phyloP scores from a whole-genome alignment of 208 protist genomes.

The Wallacemonas sp. region DNA sequence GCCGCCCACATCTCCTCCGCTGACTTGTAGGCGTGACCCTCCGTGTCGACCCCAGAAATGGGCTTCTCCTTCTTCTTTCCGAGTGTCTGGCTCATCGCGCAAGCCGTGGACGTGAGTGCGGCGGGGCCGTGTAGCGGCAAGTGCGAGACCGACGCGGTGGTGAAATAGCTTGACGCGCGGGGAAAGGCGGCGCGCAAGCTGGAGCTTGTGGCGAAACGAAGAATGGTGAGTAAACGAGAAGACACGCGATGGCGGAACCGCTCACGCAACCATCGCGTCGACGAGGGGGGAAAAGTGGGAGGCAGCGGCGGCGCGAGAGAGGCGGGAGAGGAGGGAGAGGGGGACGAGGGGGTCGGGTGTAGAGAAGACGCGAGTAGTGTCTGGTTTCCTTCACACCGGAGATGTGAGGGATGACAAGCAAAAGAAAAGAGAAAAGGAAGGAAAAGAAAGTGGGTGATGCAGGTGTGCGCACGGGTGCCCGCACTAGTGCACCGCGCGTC shows the following conservation, averaged over 20 bases:
- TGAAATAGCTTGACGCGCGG: background rate
- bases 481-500: no score
- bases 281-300: no score
- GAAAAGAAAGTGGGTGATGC: background rate
- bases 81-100: background rate
- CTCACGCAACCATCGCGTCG: no score
- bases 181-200: background rate
- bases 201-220: background rate
- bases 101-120: background rate
- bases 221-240: background rate
- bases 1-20: constrained; percentile 69
- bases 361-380: no score
- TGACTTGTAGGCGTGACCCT: constrained; percentile 51
- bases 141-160: no score
- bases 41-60: constrained; percentile 66
- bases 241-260: no score
- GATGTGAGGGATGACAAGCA: no score
- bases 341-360: no score
- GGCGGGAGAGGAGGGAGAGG: no score
- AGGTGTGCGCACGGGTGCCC: no score
- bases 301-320: no score
- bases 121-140: background rate
- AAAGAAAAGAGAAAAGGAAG: background rate
- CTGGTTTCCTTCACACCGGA: no score
- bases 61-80: constrained; percentile 1